phyloP scores from a whole-genome alignment of 306 rosid genomes.

The Cucumis hystrix region DNA sequence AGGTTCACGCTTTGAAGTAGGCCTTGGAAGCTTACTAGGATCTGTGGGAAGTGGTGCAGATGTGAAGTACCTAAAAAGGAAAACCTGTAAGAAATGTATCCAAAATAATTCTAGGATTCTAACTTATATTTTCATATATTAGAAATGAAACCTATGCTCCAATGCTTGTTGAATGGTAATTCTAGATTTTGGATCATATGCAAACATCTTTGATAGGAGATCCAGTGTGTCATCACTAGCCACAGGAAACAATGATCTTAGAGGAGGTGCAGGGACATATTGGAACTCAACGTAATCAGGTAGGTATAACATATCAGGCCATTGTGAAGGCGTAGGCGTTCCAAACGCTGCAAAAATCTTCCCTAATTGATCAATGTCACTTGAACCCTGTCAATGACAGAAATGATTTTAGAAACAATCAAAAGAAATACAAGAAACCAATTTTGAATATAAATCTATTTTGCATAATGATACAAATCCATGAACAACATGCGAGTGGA shows the following conservation, averaged over 20 bases:
- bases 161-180: slow-evolving; percentile 82
- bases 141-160: slow-evolving; percentile 62
- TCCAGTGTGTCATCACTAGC: slow-evolving; percentile 89
- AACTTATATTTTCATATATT: slow-evolving; percentile 6
- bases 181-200: slow-evolving; percentile 87
- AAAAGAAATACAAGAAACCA: not conserved
- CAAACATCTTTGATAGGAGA: slow-evolving; percentile 82
- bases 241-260: slow-evolving; percentile 74
- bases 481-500: not conserved
- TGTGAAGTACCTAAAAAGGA: slow-evolving; percentile 53
- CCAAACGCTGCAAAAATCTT: slow-evolving; percentile 91
- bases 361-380: slow-evolving; percentile 95
- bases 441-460: not conserved
- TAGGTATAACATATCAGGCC: slow-evolving; percentile 84
- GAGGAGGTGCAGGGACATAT: slow-evolving; percentile 69
- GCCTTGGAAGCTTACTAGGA: slow-evolving; percentile 91
- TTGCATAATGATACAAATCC: not conserved
- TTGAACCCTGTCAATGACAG: slow-evolving; percentile 53
- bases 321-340: slow-evolving; percentile 82
- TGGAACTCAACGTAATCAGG: slow-evolving; percentile 96
- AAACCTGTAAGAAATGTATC: slow-evolving; percentile 7
- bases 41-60: slow-evolving; percentile 73
- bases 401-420: slow-evolving; percentile 6
- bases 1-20: slow-evolving; percentile 70
- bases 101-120: not conserved